A percentile compares a stretch with the other conserved stretches of the same genome.
Evolutionary conservation across 78 protist genomes (phyloP).

Genomic region (Dictyostelium brefeldianum): DNA sequence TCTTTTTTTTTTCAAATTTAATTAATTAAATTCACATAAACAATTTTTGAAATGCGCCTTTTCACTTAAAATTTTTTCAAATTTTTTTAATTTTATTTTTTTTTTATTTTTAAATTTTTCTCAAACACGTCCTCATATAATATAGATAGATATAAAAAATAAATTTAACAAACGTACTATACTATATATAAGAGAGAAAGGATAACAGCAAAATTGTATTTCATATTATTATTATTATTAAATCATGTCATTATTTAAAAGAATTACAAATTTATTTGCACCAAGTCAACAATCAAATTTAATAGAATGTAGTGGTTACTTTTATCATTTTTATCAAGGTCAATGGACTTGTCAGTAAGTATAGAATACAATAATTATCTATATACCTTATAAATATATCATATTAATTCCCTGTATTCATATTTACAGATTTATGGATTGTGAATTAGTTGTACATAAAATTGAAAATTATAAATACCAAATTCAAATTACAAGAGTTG

Average conservation of each 20-base stretch:
- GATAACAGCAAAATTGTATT: background rate
- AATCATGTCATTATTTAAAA: conserved; percentile 46
- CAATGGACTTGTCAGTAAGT: conserved; percentile 82
- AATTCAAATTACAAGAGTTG: conserved; percentile 48
- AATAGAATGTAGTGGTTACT: conserved; percentile 46
- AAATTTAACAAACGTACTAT: background rate
- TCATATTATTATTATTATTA: background rate
- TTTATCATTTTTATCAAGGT: conserved; percentile 51
- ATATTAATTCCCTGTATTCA: too few relatives aligned
- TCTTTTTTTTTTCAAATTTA: too few relatives aligned
- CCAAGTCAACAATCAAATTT: background rate
- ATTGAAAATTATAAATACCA: conserved; percentile 14
- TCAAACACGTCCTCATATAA: background rate
- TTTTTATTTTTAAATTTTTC: background rate
- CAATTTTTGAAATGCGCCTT: too few relatives aligned
- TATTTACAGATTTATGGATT: conserved; percentile 35
- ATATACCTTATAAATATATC: too few relatives aligned
- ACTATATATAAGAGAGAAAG: background rate
- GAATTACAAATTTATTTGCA: conserved; percentile 35
- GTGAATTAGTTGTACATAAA: conserved; percentile 53
- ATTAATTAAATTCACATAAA: too few relatives aligned
- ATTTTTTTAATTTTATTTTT: background rate
- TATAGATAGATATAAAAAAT: background rate
- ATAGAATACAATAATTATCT: too few relatives aligned
- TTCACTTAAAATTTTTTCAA: background rate